Base-by-base conservation (phyloP, 176 grass and related monocot species). In the Cenchrus purpureus region DNA sequence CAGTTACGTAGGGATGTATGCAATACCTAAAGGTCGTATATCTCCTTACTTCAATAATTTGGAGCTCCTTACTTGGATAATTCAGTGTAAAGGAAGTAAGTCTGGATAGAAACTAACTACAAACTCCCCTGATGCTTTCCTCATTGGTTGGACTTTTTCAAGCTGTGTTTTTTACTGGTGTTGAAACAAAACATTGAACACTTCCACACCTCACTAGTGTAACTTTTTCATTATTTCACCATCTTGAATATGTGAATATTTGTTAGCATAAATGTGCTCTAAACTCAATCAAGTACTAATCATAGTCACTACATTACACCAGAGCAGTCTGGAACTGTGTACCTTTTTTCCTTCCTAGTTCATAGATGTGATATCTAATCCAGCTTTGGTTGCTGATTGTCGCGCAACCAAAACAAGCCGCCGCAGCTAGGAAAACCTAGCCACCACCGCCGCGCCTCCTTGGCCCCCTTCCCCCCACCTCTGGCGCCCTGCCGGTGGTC, bases 121-220 rank as follows among this genome's bases (percentile, higher is more conserved):
- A 76, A 65, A 77, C 16, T 37, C 25, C 0, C 4, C 8, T 49
- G 50, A 70, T 34, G 1, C 9, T 70, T 68, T 61, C 59, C 25
- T 55, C 12, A 45, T 64, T 65, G 13, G 12, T 83, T 65, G 46
- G 48, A 5, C 10, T 68, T 14, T 53, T 69, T 67, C 34, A 7
- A 53, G 17, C 52, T 25, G 25, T 25, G 25, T 25, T 69, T 58
- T 14, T 79, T 79, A 22, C 31, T 17, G 48, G 34, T 85, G 31
- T 44, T 61, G 52, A 61, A 10, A 89, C 28, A 69, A 76, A 75
- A 71, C 45, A 63, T 12, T 20, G n/a, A 65, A 52, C 12, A 81
- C 57, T 7, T 17, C 13, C 44, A 50, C 37, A 55, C 15, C 42
- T 64, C 7, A 25, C 42, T 28, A 63, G 25, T 40, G 20, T 20